Conservation (phyloP, 805 yeast species). For the Candida takata region DNA sequence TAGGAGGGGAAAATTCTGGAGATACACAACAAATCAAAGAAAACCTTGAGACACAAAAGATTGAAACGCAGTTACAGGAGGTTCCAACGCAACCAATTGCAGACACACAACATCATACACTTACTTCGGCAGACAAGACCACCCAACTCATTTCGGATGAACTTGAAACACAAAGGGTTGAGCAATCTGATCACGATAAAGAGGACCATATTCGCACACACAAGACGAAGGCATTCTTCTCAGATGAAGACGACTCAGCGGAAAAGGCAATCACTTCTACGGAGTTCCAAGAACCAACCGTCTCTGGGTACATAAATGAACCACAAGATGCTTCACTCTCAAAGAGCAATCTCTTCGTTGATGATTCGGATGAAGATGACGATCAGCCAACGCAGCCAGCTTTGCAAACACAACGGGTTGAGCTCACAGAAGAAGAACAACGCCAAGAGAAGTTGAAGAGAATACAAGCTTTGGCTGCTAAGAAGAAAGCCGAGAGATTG, state of each 20-base stretch:
- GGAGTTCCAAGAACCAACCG: neutral
- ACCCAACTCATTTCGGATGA: no score
- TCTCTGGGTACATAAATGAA: neutral
- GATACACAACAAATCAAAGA: no score
- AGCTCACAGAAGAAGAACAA: conserved; percentile 2
- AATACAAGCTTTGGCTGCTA: conserved; percentile 16
- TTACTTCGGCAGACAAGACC: no score
- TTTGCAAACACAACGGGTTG: neutral
- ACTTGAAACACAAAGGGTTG: neutral
- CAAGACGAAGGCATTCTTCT: neutral
- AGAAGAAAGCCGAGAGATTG: conserved; percentile 18
- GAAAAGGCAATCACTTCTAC: neutral
- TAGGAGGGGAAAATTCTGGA: no score
- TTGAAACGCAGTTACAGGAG: no score
- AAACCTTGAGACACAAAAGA: no score
- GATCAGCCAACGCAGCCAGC: conserved; percentile 2
- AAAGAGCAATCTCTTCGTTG: conserved; percentile 8
- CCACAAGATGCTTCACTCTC: neutral
- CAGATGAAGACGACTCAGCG: conserved; percentile 2
- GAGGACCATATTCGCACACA: neutral
- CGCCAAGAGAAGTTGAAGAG: conserved; percentile 8
- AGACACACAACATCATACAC: no score
- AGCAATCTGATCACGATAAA: neutral
- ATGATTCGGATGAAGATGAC: conserved; percentile 15
- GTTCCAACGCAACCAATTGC: no score